These are phyloP conservation scores for Phaseolus coccineus DNA, from an alignment of 331 rosid genomes.

Conservation along the genomic window DNA sequence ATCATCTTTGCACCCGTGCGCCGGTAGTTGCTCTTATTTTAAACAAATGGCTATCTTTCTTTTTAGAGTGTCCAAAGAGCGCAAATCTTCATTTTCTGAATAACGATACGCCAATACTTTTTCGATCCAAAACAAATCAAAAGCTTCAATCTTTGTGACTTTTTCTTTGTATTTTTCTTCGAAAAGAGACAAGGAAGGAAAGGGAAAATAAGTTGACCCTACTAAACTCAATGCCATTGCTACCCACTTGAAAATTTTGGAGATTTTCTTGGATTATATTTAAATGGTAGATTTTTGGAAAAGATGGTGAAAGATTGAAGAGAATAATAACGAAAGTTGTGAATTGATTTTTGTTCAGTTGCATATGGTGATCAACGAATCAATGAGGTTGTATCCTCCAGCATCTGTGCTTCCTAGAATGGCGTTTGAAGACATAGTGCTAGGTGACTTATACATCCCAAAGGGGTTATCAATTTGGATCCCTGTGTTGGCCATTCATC, in stretches of 20 bases:
- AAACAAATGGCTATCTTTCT: slow-evolving; percentile 36
- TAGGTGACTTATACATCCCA: slow-evolving; percentile 88
- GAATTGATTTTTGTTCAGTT: slow-evolving; percentile 55
- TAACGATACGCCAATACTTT: slow-evolving; percentile 47
- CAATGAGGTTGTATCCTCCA: slow-evolving; percentile 90
- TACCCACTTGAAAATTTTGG: slow-evolving; percentile 45
- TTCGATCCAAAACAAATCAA: neutral
- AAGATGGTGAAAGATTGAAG: slow-evolving; percentile 25
- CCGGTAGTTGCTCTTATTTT: slow-evolving; percentile 36
- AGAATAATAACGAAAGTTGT: neutral
- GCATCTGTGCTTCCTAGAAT: slow-evolving; percentile 92
- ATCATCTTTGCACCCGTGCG: slow-evolving; percentile 54
- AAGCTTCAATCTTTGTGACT: neutral
- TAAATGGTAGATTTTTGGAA: slow-evolving; percentile 11
- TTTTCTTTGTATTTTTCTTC: slow-evolving; percentile 26
- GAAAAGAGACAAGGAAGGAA: slow-evolving; percentile 9
- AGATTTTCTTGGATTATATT: slow-evolving; percentile 7
- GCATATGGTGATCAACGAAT: slow-evolving; percentile 90
- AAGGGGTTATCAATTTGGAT: slow-evolving; percentile 96
- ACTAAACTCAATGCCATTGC: slow-evolving; percentile 30
- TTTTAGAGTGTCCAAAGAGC: slow-evolving; percentile 19
- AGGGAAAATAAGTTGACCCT: slow-evolving; percentile 48
- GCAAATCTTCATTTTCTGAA: slow-evolving; percentile 45
- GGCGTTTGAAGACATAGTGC: slow-evolving; percentile 85
- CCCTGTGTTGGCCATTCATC: slow-evolving; percentile 94